Conservation (phyloP, 2,329 filamentous ascomycete genomes). For the Nigrospora osmanthi region DNA sequence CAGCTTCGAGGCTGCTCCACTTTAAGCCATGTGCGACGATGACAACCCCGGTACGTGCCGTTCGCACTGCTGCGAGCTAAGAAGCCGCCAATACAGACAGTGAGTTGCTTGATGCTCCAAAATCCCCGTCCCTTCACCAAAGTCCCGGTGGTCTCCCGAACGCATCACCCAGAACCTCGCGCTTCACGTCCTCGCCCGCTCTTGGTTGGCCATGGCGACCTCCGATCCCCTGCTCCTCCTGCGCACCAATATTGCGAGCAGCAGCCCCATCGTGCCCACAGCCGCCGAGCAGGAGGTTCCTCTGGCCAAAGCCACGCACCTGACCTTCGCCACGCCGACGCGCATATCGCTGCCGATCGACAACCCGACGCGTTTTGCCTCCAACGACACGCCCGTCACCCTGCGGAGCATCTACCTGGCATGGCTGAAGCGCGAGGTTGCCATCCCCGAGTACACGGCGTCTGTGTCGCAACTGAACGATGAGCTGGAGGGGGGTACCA, state of each 20-base stretch:
- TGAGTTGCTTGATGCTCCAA: too few relatives aligned
- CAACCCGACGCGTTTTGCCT: constrained; percentile 77
- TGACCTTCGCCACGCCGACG: constrained; percentile 60
- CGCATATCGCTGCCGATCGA: constrained; percentile 61
- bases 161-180: too few relatives aligned
- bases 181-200: too few relatives aligned
- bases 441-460: constrained; percentile 86
- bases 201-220: constrained; percentile 41
- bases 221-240: constrained; percentile 75
- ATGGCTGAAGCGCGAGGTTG: constrained; percentile 86
- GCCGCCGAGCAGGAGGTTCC: constrained; percentile 51
- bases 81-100: too few relatives aligned
- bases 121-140: too few relatives aligned
- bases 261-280: constrained; percentile 63
- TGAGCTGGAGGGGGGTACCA: constrained; percentile 58
- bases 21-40: too few relatives aligned
- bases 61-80: too few relatives aligned
- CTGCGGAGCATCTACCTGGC: constrained; percentile 94
- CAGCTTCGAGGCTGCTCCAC: too few relatives aligned
- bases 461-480: constrained; percentile 75
- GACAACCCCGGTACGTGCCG: too few relatives aligned
- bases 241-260: constrained; percentile 71
- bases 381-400: constrained; percentile 68
- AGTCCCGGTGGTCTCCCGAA: too few relatives aligned
- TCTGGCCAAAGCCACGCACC: constrained; percentile 69